Conservation (phyloP, 257 asterid species). For the Ocimum tenuiflorum region DNA sequence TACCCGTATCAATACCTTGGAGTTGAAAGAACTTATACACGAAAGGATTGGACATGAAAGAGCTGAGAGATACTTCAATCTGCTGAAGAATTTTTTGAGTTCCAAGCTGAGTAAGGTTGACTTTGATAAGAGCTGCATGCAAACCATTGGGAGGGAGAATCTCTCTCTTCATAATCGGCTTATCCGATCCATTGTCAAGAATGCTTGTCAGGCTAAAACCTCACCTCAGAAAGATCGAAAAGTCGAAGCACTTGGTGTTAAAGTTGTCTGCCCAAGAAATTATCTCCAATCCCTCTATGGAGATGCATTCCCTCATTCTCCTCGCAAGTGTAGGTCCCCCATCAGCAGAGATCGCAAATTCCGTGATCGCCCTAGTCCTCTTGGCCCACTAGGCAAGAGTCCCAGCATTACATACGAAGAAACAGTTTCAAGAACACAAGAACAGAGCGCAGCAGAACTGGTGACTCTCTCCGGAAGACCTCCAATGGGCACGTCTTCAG, state of each 20-base stretch:
- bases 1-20: constrained; percentile 47
- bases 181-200: constrained; percentile 49
- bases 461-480: constrained; percentile 57
- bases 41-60: constrained; percentile 55
- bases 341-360: constrained; percentile 27
- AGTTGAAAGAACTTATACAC: constrained; percentile 48
- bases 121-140: constrained; percentile 47
- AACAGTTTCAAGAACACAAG: constrained; percentile 40
- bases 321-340: constrained; percentile 49
- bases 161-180: constrained; percentile 60
- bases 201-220: constrained; percentile 40
- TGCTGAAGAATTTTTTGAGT: constrained; percentile 35
- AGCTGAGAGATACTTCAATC: constrained; percentile 51
- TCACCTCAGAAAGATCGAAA: constrained; percentile 43
- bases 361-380: constrained; percentile 66
- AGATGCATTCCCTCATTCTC: constrained; percentile 45
- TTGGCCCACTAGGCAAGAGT: constrained; percentile 77
- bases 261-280: constrained; percentile 35
- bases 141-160: constrained; percentile 61
- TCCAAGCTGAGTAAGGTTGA: constrained; percentile 47
- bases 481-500: constrained; percentile 38
- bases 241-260: constrained; percentile 30
- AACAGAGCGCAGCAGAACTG: constrained; percentile 65
- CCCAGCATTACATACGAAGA: constrained; percentile 45
- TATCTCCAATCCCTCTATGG: constrained; percentile 43